phyloP scores from a whole-genome alignment of 306 rosid genomes.

The Delonix regia region DNA sequence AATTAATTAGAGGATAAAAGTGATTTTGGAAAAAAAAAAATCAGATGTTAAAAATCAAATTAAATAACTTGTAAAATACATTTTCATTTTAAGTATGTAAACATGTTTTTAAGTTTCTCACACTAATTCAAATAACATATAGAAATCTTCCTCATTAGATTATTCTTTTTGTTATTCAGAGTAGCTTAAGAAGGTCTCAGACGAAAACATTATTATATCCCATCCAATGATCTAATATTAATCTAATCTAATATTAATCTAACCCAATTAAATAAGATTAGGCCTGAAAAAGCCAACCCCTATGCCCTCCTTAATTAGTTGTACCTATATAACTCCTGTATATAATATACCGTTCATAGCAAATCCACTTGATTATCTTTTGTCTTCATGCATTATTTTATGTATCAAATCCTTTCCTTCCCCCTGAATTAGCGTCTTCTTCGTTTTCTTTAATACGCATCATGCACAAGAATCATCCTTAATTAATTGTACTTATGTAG shows the following conservation, averaged over 20 bases:
- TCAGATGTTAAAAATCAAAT: no score
- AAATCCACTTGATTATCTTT: background rate
- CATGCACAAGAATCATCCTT: background rate
- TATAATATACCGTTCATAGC: background rate
- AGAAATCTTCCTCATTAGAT: background rate
- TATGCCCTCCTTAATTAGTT: constrained; percentile 27
- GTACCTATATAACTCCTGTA: constrained; percentile 8
- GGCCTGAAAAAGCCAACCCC: constrained; percentile 31
- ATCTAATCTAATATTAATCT: no score
- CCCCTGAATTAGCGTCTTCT: background rate
- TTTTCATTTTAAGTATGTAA: no score
- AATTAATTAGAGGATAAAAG: no score
- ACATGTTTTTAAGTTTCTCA: no score
- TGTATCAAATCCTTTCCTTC: background rate
- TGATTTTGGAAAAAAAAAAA: no score
- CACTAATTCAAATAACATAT: no score
- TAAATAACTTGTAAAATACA: no score
- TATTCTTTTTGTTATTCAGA: background rate
- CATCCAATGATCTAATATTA: background rate
- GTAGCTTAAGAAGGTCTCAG: background rate
- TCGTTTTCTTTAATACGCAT: background rate
- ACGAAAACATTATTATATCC: background rate
- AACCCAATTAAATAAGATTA: constrained; percentile 36
- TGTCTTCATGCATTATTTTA: no score
- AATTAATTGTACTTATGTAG: background rate